Evolutionary conservation across 75 land plant genomes (phyloP).

Genomic region (Selaginella tamariscina): DNA sequence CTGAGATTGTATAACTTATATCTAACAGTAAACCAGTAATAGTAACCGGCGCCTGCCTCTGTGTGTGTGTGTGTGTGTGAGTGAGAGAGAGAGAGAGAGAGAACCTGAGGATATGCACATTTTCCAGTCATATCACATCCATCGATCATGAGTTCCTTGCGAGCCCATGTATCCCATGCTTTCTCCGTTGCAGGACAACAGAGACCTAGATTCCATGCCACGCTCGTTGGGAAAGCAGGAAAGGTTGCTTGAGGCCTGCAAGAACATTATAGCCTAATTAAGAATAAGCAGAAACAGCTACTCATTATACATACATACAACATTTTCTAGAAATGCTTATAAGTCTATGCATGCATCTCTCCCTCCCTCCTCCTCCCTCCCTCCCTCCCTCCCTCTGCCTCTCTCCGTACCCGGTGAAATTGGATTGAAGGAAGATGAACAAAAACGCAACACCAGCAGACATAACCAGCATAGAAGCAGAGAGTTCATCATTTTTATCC

Average conservation of each 20-base stretch:
- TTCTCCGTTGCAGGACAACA: conserved; percentile 6
- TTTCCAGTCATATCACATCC: conserved; percentile 69
- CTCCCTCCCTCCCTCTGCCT: too few species aligned
- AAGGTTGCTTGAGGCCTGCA: conserved; percentile 6
- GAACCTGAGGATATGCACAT: conserved; percentile 44
- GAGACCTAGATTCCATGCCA: not conserved
- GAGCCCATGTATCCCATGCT: conserved; percentile 68
- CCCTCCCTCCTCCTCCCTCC: too few species aligned
- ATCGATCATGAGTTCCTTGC: conserved; percentile 44
- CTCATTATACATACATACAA: conserved; percentile 4
- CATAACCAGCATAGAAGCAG: conserved; percentile 27
- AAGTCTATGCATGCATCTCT: too few species aligned
- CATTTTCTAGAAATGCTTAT: not conserved
- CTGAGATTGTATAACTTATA: too few species aligned
- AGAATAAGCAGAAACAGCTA: not conserved
- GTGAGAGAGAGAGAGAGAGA: not conserved
- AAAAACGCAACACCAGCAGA: conserved; percentile 54
- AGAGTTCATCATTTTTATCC: not conserved
- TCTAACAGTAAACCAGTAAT: too few species aligned
- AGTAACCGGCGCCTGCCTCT: too few species aligned
- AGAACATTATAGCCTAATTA: not conserved
- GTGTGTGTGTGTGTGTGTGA: too few species aligned
- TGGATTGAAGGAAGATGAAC: conserved; percentile 52
- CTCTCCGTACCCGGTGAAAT: conserved; percentile 78
- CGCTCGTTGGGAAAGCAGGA: not conserved